phyloP scores from a whole-genome alignment of 2,329 filamentous ascomycete species.

The Chrysoporthe puriensis region DNA sequence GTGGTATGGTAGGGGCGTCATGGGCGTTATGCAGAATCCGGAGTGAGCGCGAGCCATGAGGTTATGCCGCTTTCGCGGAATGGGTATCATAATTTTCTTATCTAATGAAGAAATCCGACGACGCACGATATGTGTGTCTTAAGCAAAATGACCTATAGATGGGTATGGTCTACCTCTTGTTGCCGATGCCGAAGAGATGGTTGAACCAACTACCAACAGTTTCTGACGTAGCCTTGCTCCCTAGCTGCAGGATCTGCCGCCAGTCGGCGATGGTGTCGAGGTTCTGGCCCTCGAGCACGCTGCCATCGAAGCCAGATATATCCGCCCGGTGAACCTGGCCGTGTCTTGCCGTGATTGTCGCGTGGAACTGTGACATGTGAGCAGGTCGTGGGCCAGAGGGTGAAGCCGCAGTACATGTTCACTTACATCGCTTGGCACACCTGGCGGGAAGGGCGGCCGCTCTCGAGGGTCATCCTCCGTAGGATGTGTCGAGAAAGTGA shows the following conservation, averaged over 20 bases:
- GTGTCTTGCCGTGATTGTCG: slow-evolving; percentile 44
- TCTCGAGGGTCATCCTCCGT: slow-evolving; percentile 61
- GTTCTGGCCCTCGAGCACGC: slow-evolving; percentile 31
- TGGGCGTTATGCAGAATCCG: slow-evolving; percentile 57
- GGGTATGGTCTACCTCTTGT: not conserved
- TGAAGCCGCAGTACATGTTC: not conserved
- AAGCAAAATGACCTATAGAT: not conserved
- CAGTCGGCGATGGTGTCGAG: slow-evolving; percentile 38
- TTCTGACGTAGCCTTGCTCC: slow-evolving; percentile 24
- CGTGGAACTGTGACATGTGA: slow-evolving; percentile 34
- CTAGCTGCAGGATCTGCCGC: slow-evolving; percentile 30
- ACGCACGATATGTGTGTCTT: not conserved
- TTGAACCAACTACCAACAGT: slow-evolving; percentile 37
- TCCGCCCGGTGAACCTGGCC: slow-evolving; percentile 40
- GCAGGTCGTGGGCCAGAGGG: fast-evolving
- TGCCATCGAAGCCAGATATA: slow-evolving; percentile 33
- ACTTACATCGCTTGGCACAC: slow-evolving; percentile 51
- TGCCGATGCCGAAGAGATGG: slow-evolving; percentile 34
- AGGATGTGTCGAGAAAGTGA: slow-evolving; percentile 68
- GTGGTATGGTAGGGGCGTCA: slow-evolving; percentile 93
- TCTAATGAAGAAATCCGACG: slow-evolving; percentile 9
- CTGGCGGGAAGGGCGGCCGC: slow-evolving; percentile 53
- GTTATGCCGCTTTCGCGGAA: not conserved
- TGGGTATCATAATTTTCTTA: slow-evolving; percentile 24
- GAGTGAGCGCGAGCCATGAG: slow-evolving; percentile 32